Evolutionary conservation across 2,329 filamentous ascomycete species (phyloP), one percentile per base, ranked within the genome.

Genomic region (Neofusicoccum ribis): DNA sequence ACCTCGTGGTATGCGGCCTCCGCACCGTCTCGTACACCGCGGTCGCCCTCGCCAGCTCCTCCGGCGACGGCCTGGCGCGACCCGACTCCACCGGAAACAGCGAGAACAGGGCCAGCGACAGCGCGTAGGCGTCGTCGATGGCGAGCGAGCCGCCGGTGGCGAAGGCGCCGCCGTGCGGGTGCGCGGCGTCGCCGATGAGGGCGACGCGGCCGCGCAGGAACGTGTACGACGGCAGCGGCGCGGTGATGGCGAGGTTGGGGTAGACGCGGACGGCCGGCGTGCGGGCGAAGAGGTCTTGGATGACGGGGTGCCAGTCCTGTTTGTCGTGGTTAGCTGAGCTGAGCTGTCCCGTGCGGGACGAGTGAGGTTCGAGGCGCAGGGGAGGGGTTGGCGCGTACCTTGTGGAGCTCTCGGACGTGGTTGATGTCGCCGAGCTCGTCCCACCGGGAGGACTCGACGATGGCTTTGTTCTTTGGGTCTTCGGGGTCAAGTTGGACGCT

Each of bases 81-180:
- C 3, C n/a, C 64, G 23, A 15, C 9, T 1, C 20, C 63, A 20
- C 17, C 9, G 67, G 68, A 54, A 59, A 66, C 5, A 67, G 56
- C 27, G 68, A 44, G n/a, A 58, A 36, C 23, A 68, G 71, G 51
- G 71, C 65, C 0, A 72, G 67, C 12, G 68, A 72, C 15, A 77
- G 69, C 1, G 73, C 71, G 60, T 75, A 79, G 6, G 77, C 76
- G 68, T 80, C 77, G 51, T 80, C 77, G 34, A 80, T 74, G 1
- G 77, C 77, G 5, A 79, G 70, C 43, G 75, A 78, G 7, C 76
- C 77, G 15, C 78, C 77, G 3, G 77, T 76, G 8, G 77, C 78
- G 64, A 75, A 73, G 14, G 76, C 77, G 27, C 76, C 77, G 15
- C 77, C 77, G 65, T 79, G 75, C 3, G 76, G 73, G 67, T 79